Base-by-base conservation (phyloP, 768 basidiomycete genomes). In the Mycena pura region DNA sequence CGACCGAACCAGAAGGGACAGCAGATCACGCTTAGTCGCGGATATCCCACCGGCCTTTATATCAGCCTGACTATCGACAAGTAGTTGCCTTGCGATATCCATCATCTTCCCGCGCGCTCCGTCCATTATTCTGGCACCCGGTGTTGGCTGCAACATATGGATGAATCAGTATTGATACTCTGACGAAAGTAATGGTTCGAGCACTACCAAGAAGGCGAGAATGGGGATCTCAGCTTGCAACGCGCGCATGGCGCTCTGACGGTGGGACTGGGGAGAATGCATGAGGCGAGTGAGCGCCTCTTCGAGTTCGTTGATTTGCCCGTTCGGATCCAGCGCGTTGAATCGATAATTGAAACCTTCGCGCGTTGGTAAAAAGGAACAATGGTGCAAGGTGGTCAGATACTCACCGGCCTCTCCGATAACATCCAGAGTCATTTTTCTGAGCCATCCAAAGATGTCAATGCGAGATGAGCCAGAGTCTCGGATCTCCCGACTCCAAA, bases 1-100 rank as follows among this genome's bases (percentile, higher is more conserved):
- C 8, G 83, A 82, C 55, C 72, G 75, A 57, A 84, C 73, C 13
- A 84, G 70, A 17, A 82, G 62, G 6, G 76, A 78, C 19, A 84
- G 68, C 7, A 84, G 53, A 67, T 84, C 83, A 5, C 79, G 76
- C 10, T 77, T 77, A 2, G 61, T 65, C 5, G 75, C 38, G 13
- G 34, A 14, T 2, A 10, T 22, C 9, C 45, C 45, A 6, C 32
- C 32, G 2, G 56, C 63, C 11, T 65, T 60, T 6, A 79, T 73
- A 8, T 67, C 72, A 3, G 72, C 72, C 64, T 82, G 83, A 64
- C 78, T 82, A 25, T 78, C 69, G 6, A 44, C 25, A 5, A 80
- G 50, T n/a, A 82, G 66, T 41, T 76, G 72, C 44, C 51, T 53
- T 11, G 80, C 81, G 34, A 82, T 76, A 17, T 70, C 64, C 15